A percentile compares a stretch with the other conserved stretches of the same genome.
Conservation (phyloP, 352 stramenopile species). For the Pythium chondricola region DNA sequence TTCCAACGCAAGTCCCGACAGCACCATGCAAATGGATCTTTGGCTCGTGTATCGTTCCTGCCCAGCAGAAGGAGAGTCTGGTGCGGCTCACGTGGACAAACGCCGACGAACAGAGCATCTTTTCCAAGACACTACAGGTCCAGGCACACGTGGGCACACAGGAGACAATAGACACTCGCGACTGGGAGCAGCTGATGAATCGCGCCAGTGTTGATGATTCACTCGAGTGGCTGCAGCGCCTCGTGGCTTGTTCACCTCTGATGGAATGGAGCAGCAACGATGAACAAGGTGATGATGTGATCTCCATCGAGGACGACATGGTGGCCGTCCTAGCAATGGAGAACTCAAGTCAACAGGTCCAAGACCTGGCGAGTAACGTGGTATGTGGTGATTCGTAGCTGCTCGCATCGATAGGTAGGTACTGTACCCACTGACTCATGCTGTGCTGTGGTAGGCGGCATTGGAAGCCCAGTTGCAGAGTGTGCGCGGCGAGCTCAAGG, state of each 20-base stretch:
- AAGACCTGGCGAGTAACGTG: slow-evolving; percentile 33
- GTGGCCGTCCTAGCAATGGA: neutral
- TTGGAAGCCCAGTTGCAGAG: slow-evolving; percentile 27
- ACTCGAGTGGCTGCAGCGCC: slow-evolving; percentile 1
- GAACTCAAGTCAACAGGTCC: slow-evolving; percentile 1
- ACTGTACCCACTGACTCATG: no score
- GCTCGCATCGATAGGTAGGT: no score
- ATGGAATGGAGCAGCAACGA: neutral
- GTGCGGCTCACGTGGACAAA: slow-evolving; percentile 43
- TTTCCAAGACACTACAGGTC: slow-evolving; percentile 36
- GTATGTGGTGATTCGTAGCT: slow-evolving; percentile 14
- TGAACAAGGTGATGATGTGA: neutral
- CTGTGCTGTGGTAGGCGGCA: slow-evolving; percentile 1
- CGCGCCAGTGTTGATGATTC: no score
- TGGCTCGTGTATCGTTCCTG: slow-evolving; percentile 22
- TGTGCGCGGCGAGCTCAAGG: slow-evolving; percentile 33
- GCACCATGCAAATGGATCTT: slow-evolving; percentile 12
- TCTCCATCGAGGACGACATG: neutral
- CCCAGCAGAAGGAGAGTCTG: neutral
- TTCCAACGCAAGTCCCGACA: slow-evolving; percentile 22
- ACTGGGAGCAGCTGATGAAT: slow-evolving; percentile 4
- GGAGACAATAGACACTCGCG: slow-evolving; percentile 10
- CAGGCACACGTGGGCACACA: slow-evolving; percentile 22
- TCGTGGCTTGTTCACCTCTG: slow-evolving; percentile 4
- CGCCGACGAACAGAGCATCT: slow-evolving; percentile 30